Conservation (phyloP, 352 stramenopile species). For the Phytophthora tubulina region DNA sequence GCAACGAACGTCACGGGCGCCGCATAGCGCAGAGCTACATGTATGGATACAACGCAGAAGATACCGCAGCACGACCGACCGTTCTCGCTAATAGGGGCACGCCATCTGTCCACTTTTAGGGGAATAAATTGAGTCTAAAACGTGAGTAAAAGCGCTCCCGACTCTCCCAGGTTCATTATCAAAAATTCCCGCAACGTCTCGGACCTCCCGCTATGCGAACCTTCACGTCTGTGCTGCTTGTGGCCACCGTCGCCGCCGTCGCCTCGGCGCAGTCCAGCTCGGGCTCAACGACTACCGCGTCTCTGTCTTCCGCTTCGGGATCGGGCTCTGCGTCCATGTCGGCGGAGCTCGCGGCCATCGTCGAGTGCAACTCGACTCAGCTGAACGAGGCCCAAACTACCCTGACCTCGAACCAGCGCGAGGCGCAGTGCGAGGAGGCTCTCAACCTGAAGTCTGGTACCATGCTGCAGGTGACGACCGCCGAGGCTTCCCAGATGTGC, state of each 20-base stretch:
- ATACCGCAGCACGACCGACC: background rate
- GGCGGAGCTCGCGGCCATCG: constrained; percentile 49
- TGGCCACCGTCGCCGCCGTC: constrained; percentile 24
- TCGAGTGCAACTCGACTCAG: constrained; percentile 54
- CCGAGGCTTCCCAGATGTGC: constrained; percentile 53
- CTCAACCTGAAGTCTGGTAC: constrained; percentile 41
- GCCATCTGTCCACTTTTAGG: constrained; percentile 5
- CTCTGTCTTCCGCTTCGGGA: constrained; percentile 28
- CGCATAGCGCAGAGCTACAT: background rate
- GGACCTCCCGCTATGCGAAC: constrained; percentile 22
- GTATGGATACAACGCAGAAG: background rate
- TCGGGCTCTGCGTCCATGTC: constrained; percentile 36
- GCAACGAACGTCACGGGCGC: constrained; percentile 34
- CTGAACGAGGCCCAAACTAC: constrained; percentile 47
- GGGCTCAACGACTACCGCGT: constrained; percentile 10
- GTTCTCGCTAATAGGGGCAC: constrained; percentile 12
- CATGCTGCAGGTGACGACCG: constrained; percentile 58
- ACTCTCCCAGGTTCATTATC: constrained; percentile 11
- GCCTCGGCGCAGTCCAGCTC: constrained; percentile 33
- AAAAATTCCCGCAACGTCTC: constrained; percentile 16
- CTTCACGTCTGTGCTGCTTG: constrained; percentile 32
- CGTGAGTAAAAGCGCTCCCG: constrained; percentile 14
- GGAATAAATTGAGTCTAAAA: constrained; percentile 6
- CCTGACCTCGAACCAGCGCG: constrained; percentile 63
- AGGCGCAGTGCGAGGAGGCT: constrained; percentile 57